Evolutionary conservation across 805 yeast genomes (phyloP).

Genomic region (Candida koratica): DNA sequence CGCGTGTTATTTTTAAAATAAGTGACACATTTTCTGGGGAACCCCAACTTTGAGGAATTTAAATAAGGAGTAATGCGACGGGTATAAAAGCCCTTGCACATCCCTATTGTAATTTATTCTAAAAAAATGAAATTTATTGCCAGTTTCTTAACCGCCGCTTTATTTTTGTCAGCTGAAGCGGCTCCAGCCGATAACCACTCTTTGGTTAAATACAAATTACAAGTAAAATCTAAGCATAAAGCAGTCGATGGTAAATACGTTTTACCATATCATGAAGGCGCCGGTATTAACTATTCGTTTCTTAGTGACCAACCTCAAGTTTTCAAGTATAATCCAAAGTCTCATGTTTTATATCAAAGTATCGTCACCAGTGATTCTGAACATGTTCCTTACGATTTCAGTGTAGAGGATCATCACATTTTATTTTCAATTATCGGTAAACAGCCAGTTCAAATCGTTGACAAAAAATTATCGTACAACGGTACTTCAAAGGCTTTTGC

Average conservation of each 20-base stretch:
- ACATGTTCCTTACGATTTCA: slow-evolving; percentile 2
- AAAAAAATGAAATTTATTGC: slow-evolving; percentile 13
- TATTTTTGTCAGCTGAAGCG: slow-evolving; percentile 11
- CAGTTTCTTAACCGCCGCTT: slow-evolving; percentile 13
- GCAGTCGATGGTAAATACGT: slow-evolving; percentile 29
- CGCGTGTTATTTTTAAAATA: no score
- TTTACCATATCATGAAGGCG: slow-evolving; percentile 39
- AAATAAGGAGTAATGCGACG: no score
- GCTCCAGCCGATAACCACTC: slow-evolving; percentile 14
- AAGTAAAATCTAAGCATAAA: slow-evolving; percentile 22
- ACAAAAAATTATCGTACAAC: slow-evolving; percentile 16
- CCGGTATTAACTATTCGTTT: slow-evolving; percentile 40
- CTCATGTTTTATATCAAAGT: neutral
- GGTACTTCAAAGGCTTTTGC: slow-evolving; percentile 20
- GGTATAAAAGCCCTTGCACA: no score
- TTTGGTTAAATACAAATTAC: slow-evolving; percentile 11
- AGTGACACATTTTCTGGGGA: no score
- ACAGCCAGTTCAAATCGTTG: slow-evolving; percentile 11
- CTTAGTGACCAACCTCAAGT: slow-evolving; percentile 16
- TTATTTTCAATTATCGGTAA: slow-evolving; percentile 7
- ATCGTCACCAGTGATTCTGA: neutral
- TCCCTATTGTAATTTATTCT: no score
- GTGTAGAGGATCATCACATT: slow-evolving; percentile 5
- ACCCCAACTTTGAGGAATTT: neutral
- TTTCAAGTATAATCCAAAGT: slow-evolving; percentile 4